A percentile compares a stretch with the other conserved stretches of the same genome.
phyloP scores from a whole-genome alignment of 2,329 filamentous ascomycete genomes.

The Sporothrix humicola region DNA sequence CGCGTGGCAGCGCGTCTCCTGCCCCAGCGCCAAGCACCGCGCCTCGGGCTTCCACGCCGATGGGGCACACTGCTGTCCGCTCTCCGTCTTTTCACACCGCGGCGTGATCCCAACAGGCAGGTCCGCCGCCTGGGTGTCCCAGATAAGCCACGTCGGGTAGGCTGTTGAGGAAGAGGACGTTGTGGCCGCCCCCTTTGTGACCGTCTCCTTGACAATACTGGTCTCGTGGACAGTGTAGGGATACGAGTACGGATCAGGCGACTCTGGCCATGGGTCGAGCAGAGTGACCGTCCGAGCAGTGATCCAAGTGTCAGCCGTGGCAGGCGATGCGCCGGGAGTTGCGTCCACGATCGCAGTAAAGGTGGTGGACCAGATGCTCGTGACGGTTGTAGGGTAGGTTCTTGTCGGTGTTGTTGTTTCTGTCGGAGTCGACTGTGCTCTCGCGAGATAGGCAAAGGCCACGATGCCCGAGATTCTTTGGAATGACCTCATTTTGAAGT shows the following conservation, averaged over 20 bases:
- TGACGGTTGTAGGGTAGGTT: slow-evolving; percentile 16
- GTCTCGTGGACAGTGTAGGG: slow-evolving; percentile 23
- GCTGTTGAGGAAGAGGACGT: background rate
- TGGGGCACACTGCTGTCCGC: background rate
- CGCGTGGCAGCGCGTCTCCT: slow-evolving; percentile 13
- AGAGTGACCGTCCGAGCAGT: background rate
- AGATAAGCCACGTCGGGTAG: slow-evolving; percentile 8
- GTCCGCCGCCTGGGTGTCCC: slow-evolving; percentile 19
- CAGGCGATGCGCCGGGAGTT: background rate
- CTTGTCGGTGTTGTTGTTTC: background rate
- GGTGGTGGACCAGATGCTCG: slow-evolving; percentile 14
- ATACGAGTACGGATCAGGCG: slow-evolving; percentile 19
- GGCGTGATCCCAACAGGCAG: slow-evolving; percentile 4
- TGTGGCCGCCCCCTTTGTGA: background rate
- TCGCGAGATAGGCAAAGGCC: background rate
- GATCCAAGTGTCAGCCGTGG: background rate
- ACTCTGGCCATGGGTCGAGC: slow-evolving; percentile 19
- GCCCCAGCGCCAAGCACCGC: slow-evolving; percentile 2
- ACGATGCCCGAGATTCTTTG: too few relatives aligned
- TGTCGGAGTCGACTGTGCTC: background rate
- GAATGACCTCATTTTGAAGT: too few relatives aligned
- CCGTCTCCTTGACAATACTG: background rate
- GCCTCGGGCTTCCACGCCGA: slow-evolving; percentile 4
- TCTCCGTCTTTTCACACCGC: background rate
- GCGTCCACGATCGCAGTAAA: background rate